Evolutionary conservation across 345 rosid genomes (phyloP).

Genomic region (Abelmoschus esculentus): DNA sequence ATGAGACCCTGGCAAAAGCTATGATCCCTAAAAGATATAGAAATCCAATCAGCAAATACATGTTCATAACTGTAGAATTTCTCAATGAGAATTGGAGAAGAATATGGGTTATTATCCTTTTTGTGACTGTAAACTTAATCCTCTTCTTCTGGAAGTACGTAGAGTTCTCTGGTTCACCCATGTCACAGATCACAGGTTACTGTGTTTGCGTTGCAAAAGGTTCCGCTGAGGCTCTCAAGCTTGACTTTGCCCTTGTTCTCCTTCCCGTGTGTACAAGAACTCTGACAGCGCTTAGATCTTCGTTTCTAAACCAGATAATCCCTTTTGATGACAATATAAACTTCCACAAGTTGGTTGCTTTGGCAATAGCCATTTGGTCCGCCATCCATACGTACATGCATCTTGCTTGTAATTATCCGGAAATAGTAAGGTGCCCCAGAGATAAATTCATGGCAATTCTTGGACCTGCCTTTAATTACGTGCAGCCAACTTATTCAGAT

Average conservation of each 20-base stretch:
- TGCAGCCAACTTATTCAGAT: constrained; percentile 58
- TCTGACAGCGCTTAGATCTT: constrained; percentile 61
- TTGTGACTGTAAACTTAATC: constrained; percentile 33
- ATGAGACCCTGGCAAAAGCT: constrained; percentile 42
- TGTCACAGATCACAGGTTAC: constrained; percentile 59
- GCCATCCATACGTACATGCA: constrained; percentile 46
- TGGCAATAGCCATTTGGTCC: constrained; percentile 39
- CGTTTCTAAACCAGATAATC: constrained; percentile 41
- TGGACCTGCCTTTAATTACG: constrained; percentile 36
- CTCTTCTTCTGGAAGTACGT: constrained; percentile 58
- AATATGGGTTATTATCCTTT: constrained; percentile 51
- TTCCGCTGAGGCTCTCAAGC: constrained; percentile 74
- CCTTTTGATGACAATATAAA: constrained; percentile 95
- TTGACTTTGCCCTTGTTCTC: constrained; percentile 79
- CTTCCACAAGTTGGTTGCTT: constrained; percentile 71
- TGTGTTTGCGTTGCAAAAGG: constrained; percentile 89
- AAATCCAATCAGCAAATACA: constrained; percentile 47
- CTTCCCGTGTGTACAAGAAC: constrained; percentile 74
- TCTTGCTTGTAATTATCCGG: constrained; percentile 53
- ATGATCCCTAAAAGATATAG: constrained; percentile 80
- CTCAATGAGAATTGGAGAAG: constrained; percentile 58
- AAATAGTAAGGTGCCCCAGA: constrained; percentile 34
- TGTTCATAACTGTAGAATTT: constrained; percentile 31
- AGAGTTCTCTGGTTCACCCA: constrained; percentile 16
- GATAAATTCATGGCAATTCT: constrained; percentile 37